Evolutionary conservation across 805 yeast species (phyloP).

Genomic region (Priceomyces castillae): DNA sequence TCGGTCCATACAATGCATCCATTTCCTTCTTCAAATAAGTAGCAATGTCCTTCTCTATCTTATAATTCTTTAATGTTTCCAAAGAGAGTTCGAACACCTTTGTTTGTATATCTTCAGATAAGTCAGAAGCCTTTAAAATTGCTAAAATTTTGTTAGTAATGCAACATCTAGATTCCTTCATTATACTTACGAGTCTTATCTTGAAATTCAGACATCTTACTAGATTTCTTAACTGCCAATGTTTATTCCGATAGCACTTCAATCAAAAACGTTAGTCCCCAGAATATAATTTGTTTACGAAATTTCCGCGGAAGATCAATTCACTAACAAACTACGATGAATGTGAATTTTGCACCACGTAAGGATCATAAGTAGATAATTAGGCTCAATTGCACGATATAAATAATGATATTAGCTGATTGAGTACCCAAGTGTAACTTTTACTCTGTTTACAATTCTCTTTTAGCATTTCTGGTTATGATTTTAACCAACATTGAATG

Average conservation of each 20-base stretch:
- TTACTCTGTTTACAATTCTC: no score
- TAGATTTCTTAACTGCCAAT: not conserved
- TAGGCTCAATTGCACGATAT: no score
- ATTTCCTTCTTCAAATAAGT: constrained; percentile 61
- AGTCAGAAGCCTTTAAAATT: constrained; percentile 41
- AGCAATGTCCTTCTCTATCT: constrained; percentile 62
- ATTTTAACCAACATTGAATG: no score
- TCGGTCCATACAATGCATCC: constrained; percentile 61
- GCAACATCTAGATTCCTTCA: no score
- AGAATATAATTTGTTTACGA: not conserved
- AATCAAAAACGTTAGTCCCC: not conserved
- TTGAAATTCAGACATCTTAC: constrained; percentile 5
- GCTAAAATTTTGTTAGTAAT: constrained; percentile 25
- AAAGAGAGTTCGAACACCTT: constrained; percentile 46
- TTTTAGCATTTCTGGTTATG: no score
- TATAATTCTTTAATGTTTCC: constrained; percentile 42
- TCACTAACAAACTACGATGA: no score
- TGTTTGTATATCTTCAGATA: constrained; percentile 53
- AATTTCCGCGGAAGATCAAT: not conserved
- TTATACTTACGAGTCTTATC: constrained; percentile 10
- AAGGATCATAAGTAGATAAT: no score
- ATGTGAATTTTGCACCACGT: no score
- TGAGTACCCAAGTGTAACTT: no score
- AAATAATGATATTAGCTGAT: no score
- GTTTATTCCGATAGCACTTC: not conserved